Percentiles rank a stretch among this genome's conserved stretches.
Conservation (phyloP, 768 basidiomycete species). For the Ramaria sp. region DNA sequence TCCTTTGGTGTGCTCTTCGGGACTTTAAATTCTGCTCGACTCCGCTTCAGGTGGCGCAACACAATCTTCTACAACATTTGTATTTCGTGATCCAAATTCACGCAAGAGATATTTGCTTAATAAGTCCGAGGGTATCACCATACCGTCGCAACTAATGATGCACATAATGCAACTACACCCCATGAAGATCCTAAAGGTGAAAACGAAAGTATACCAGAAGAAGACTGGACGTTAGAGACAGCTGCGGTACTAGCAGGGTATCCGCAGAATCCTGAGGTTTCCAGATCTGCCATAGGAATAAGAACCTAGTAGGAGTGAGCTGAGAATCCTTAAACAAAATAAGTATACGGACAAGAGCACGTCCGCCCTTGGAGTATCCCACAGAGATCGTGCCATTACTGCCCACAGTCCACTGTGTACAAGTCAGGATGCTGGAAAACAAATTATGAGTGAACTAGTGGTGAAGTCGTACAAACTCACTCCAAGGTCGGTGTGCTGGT, state of each 20-base stretch:
- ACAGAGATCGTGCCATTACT: conserved; percentile 50
- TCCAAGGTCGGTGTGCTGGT: conserved; percentile 40
- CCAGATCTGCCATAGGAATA: conserved; percentile 27
- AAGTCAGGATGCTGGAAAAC: conserved; percentile 43
- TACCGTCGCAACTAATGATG: background rate
- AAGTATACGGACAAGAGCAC: conserved; percentile 30
- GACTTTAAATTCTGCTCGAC: background rate
- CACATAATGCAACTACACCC: background rate
- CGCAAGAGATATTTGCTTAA: too few relatives aligned
- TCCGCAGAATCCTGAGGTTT: conserved; percentile 29
- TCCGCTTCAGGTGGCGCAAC: background rate
- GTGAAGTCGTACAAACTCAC: conserved; percentile 25
- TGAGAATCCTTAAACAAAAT: background rate
- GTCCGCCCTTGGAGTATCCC: conserved; percentile 54
- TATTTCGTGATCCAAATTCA: too few relatives aligned
- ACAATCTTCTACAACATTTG: background rate
- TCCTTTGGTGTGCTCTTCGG: background rate
- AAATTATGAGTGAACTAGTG: background rate
- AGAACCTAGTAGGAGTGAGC: conserved; percentile 19
- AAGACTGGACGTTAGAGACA: background rate
- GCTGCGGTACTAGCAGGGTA: conserved; percentile 27
- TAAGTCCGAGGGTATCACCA: too few relatives aligned
- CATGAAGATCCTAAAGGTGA: background rate
- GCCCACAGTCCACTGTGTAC: conserved; percentile 57
- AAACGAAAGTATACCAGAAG: background rate